Evolutionary conservation across 768 basidiomycete genomes (phyloP), one percentile per base, ranked within the genome.

Genomic region (Exsudoporus frostii): DNA sequence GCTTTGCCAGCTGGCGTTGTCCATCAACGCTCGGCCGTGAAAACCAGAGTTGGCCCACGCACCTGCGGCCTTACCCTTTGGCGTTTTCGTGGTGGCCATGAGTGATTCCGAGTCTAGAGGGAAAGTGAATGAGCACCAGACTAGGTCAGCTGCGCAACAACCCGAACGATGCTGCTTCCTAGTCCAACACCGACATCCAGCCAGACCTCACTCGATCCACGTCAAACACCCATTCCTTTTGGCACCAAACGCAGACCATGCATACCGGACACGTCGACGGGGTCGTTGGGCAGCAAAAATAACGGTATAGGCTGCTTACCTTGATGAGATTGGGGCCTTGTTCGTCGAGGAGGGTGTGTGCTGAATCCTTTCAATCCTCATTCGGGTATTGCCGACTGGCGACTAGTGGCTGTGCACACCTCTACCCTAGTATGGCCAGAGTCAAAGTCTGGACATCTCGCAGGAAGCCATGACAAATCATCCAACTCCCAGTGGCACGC

Each of bases 51-150:
- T 9, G 9, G 10, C 27, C 41, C 1, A 50, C 67, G 68, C 66
- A 56, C 79, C 75, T 60, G 80, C 74, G 17, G 71, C 68, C 76
- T 84, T 86, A 65, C 79, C 77, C 76, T 88, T 89, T 55, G 79
- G 66, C 46, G 79, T 75, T 76, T 88, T 88, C 57, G 85, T 81
- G 50, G 81, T 76, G 73, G 86, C 82, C 86, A 88, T 88, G 73
- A 30, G n/a, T 51, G 34, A 38, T 55, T 39, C 20, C 32, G 15
- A 36, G 59, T 61, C 63, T 67, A 39, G 19, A 9, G 39, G 17
- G 13, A 27, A 45, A 17, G 7, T 7, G 13, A 24, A 37, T 59
- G 20, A 66, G 55, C 41, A 54, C 22, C 20, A 48, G 7, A 33
- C n/a, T n/a, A 7, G 22, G 5, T 22, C 42, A 29, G 33, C 33